Conservation (phyloP, 2,329 filamentous ascomycete species). For the Colletotrichum sp. region DNA sequence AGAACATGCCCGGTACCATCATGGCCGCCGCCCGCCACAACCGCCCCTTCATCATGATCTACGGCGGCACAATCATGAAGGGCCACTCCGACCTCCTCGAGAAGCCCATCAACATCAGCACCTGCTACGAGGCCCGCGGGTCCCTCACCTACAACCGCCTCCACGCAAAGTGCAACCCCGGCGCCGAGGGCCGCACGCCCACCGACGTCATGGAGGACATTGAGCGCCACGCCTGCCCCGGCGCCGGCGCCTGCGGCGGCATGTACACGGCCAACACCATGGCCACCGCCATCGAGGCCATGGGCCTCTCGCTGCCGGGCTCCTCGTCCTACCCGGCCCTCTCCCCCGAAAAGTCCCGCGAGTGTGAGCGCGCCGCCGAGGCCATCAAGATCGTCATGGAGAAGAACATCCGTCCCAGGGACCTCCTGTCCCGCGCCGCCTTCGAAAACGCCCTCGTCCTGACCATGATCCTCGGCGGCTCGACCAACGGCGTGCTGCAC, state of each 20-base stretch:
- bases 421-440: conserved; percentile 78
- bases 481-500: conserved; percentile 88
- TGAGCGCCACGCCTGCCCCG: conserved; percentile 74
- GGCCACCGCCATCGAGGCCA: conserved; percentile 88
- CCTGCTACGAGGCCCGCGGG: conserved; percentile 86
- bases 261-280: conserved; percentile 97
- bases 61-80: conserved; percentile 88
- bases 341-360: conserved; percentile 83
- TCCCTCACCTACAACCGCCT: conserved; percentile 81
- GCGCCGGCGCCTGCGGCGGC: conserved; percentile 74
- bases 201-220: conserved; percentile 86
- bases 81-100: conserved; percentile 81
- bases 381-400: conserved; percentile 83
- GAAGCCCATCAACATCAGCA: conserved; percentile 84
- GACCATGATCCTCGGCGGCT: conserved; percentile 91
- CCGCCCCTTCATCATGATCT: conserved; percentile 92
- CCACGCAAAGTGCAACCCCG: conserved; percentile 69
- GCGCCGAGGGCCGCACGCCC: conserved; percentile 68
- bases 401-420: conserved; percentile 79
- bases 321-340: conserved; percentile 84
- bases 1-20: conserved; percentile 94
- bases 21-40: conserved; percentile 94
- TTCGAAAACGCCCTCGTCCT: conserved; percentile 91
- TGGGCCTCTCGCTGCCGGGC: conserved; percentile 82
- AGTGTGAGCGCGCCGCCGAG: conserved; percentile 82